These are phyloP conservation scores for Pterulicium gracile DNA, from an alignment of 1,284 basidiomycete species.

Conservation along the genomic window DNA sequence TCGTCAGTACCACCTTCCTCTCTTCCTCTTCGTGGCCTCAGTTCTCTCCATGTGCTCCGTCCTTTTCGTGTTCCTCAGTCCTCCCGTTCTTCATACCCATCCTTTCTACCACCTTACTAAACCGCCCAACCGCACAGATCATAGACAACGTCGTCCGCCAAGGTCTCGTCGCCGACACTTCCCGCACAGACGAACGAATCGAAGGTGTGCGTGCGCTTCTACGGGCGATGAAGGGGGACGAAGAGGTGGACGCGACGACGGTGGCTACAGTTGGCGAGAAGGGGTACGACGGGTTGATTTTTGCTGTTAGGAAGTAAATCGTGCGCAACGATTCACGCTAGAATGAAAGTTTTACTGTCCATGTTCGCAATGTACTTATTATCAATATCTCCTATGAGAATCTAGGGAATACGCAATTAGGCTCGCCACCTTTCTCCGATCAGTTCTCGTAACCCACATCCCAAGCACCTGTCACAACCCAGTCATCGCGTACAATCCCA, in stretches of 20 bases:
- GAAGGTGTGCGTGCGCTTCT: conserved; percentile 42
- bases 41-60: not conserved
- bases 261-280: conserved; percentile 52
- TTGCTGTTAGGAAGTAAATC: conserved; percentile 25
- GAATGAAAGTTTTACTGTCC: too few species aligned
- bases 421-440: too few species aligned
- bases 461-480: too few species aligned
- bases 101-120: too few species aligned
- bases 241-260: conserved; percentile 49
- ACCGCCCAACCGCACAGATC: too few species aligned
- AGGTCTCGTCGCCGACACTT: conserved; percentile 34
- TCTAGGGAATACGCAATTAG: too few species aligned
- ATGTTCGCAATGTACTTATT: too few species aligned
- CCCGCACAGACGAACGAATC: conserved; percentile 22
- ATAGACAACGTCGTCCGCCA: conserved; percentile 53
- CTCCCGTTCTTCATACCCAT: too few species aligned
- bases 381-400: too few species aligned
- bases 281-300: conserved; percentile 53
- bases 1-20: conserved; percentile 26
- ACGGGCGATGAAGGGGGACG: conserved; percentile 27
- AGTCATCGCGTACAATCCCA: too few species aligned
- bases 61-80: not conserved
- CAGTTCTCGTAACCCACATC: too few species aligned
- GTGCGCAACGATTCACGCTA: too few species aligned
- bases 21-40: not conserved